A percentile compares a stretch with the other conserved stretches of the same genome.
These are phyloP conservation scores for Kwoniella mangroviensis DNA, from an alignment of 768 basidiomycete genomes.

Conservation along the genomic window DNA sequence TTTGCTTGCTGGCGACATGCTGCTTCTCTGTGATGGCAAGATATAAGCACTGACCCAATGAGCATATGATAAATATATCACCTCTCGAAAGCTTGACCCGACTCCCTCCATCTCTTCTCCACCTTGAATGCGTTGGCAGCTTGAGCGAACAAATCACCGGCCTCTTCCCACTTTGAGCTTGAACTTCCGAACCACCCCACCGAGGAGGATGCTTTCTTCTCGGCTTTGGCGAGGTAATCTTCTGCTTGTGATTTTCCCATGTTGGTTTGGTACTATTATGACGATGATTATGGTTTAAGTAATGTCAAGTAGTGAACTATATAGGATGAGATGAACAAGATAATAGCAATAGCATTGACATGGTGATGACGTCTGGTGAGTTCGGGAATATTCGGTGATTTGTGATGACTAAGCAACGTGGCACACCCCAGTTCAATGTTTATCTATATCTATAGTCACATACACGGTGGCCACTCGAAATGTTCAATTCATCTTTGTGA, in stretches of 20 bases:
- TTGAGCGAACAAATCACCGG: constrained; percentile 88
- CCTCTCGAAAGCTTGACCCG: constrained; percentile 83
- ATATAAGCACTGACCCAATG: neutral
- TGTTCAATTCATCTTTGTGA: constrained; percentile 1
- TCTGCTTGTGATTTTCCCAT: constrained; percentile 73
- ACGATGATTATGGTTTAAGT: neutral
- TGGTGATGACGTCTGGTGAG: constrained; percentile 23
- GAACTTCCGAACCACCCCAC: constrained; percentile 79
- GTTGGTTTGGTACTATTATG: neutral
- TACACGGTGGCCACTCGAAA: neutral
- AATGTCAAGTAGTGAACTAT: neutral
- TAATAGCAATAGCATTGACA: neutral
- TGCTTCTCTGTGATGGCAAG: constrained; percentile 68
- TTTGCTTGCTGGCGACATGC: constrained; percentile 88
- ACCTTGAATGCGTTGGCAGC: constrained; percentile 87
- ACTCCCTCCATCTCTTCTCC: constrained; percentile 87
- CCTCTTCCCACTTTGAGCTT: constrained; percentile 87
- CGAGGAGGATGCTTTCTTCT: constrained; percentile 87
- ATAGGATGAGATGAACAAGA: neutral
- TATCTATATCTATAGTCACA: neutral
- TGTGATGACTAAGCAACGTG: constrained; percentile 26
- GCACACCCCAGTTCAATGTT: constrained; percentile 1
- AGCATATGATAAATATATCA: constrained; percentile 13
- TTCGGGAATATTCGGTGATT: constrained; percentile 37
- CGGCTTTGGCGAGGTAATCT: constrained; percentile 77